phyloP scores from a whole-genome alignment of 169 alveolate genomes.

The Eimeria necatrix region DNA sequence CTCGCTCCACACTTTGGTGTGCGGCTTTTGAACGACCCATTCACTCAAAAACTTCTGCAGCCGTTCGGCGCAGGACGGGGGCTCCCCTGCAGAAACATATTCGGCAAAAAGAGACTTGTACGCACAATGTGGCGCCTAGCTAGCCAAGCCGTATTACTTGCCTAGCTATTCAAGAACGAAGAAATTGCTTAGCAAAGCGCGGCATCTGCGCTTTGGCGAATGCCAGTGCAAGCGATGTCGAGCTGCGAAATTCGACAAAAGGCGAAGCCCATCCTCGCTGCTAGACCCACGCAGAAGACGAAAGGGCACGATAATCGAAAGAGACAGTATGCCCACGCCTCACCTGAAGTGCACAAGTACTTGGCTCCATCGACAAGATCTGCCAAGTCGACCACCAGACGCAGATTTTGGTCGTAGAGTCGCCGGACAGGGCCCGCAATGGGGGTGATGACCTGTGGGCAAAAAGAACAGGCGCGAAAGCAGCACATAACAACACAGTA shows the following conservation, averaged over 20 bases:
- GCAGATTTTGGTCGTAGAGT: constrained; percentile 91
- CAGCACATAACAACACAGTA: background rate
- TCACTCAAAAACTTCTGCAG: constrained; percentile 89
- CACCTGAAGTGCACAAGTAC: constrained; percentile 92
- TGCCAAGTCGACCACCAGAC: constrained; percentile 85
- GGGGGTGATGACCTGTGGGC: constrained; percentile 82
- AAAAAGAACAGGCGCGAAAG: background rate
- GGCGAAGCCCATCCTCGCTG: too few species aligned
- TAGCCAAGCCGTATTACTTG: background rate
- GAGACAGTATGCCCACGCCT: constrained; percentile 32
- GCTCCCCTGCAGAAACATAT: constrained; percentile 86
- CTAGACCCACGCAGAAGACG: background rate
- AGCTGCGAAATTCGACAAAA: too few species aligned
- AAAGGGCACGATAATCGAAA: background rate
- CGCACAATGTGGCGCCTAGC: background rate
- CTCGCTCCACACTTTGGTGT: constrained; percentile 74
- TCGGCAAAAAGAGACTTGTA: background rate
- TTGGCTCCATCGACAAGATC: constrained; percentile 94
- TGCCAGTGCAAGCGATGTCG: too few species aligned
- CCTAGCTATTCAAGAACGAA: too few species aligned
- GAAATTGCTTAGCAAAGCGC: too few species aligned
- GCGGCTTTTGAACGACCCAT: constrained; percentile 81
- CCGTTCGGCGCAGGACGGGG: constrained; percentile 91
- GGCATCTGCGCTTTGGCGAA: too few species aligned
- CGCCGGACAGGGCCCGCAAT: constrained; percentile 94